Evolutionary conservation across 495 filamentous ascomycete species (phyloP), one percentile per base, ranked within the genome.

Genomic region (Daldinia vernicosa): DNA sequence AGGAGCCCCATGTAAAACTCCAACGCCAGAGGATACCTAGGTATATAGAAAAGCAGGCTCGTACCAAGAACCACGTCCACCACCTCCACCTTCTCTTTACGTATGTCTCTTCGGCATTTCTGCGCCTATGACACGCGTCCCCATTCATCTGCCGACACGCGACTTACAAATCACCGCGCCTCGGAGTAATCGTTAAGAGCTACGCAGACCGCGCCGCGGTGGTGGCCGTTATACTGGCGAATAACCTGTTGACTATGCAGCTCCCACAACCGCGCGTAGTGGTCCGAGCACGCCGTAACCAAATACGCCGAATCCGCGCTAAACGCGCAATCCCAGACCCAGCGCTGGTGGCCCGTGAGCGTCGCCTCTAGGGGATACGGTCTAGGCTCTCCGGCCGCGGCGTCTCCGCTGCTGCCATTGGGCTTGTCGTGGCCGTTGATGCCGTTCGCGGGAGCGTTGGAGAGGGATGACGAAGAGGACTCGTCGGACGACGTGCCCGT

Each of bases 321-420:
- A 82, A 98, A 99, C 3, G 95, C 95, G 77, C 95, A 99, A 79
- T 99, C 95, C 95, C 95, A 99, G 0, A 99, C 95, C 95, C 95
- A 99, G 35, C 95, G 90, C 79, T 99, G 95, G 78, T 99, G 95
- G 62, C 91, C 91, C n/a, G 91, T 89, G 1, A 99, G 87, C 2
- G 93, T 97, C 5, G 93, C 94, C 78, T 98, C 93, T 5, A 97
- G 85, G 12, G 86, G 90, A 85, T 87, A 97, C 63, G 82, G 89
- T 80, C 79, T 85, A 63, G 72, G 78, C 53, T 80, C 70, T 43
- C 67, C 76, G 9, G 45, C 62, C 1, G 51, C 45, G 22, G 67
- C 40, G 75, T 63, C 24, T 65, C 61, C 60, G 6, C 27, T 53
- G 50, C 62, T 53, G 50, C 62, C 40, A 22, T 70, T 67, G 2